A percentile compares a stretch with the other conserved stretches of the same genome.
These are phyloP conservation scores for Talinum fruticosum DNA, from an alignment of 148 eudicot species.

Conservation along the genomic window DNA sequence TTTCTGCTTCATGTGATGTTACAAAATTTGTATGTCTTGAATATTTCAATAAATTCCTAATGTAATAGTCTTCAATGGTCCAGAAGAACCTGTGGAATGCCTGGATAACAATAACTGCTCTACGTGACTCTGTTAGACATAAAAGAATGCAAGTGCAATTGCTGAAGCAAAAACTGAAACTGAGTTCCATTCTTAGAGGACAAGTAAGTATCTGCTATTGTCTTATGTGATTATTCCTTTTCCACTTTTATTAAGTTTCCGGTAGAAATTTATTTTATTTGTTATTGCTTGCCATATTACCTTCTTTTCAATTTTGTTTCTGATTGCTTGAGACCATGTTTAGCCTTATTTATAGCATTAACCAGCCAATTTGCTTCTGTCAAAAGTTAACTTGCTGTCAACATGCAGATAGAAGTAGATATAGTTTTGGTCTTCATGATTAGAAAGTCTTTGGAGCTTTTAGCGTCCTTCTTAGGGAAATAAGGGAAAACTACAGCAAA, in stretches of 20 bases:
- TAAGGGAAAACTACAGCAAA: too few species aligned
- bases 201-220: conserved; percentile 48
- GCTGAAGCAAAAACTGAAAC: conserved; percentile 82
- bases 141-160: conserved; percentile 74
- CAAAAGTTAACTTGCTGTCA: neutral
- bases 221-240: neutral
- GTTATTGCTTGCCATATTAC: neutral
- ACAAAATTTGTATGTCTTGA: neutral
- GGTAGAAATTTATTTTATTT: neutral
- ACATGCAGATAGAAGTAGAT: neutral
- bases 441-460: too few species aligned
- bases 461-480: too few species aligned
- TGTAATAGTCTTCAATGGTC: conserved; percentile 9
- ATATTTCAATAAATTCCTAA: neutral
- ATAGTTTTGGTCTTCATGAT: neutral
- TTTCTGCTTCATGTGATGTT: neutral
- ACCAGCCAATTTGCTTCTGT: neutral
- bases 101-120: conserved; percentile 79
- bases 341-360: neutral
- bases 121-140: conserved; percentile 87
- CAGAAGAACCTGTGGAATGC: conserved; percentile 95
- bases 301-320: neutral
- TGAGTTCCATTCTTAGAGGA: conserved; percentile 72
- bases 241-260: neutral
- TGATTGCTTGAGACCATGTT: neutral